Conservation (phyloP, 2,329 filamentous ascomycete species). For the Myriangium duriaei region DNA sequence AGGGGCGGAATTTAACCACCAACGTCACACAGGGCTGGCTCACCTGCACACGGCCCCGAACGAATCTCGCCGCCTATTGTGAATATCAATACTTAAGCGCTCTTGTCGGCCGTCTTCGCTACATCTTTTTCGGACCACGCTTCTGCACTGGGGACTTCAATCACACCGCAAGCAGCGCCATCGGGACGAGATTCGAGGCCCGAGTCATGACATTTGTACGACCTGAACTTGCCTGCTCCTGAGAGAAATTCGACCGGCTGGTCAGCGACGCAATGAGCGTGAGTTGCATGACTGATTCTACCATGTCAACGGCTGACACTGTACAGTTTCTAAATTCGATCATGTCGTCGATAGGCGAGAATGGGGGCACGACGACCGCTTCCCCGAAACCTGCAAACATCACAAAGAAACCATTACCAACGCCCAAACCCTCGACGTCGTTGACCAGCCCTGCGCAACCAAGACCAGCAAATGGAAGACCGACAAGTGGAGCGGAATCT, state of each 20-base stretch:
- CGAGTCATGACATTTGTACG: not conserved
- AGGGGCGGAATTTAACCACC: no score
- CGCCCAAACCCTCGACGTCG: slow-evolving; percentile 11
- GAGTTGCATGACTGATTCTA: slow-evolving; percentile 7
- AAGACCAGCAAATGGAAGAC: slow-evolving; percentile 8
- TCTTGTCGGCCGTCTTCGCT: no score
- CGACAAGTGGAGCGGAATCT: slow-evolving; percentile 18
- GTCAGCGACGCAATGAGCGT: slow-evolving; percentile 13
- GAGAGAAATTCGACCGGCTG: not conserved
- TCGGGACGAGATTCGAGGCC: no score
- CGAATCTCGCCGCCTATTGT: no score
- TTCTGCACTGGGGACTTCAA: no score
- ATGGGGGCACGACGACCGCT: slow-evolving; percentile 13
- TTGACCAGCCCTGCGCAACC: not conserved
- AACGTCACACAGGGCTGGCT: no score
- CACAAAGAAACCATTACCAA: slow-evolving; percentile 11
- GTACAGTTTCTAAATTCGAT: slow-evolving; percentile 39
- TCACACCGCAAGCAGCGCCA: no score
- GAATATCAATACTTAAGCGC: no score
- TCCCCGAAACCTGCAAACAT: slow-evolving; percentile 12
- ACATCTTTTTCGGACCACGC: no score
- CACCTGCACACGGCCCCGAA: no score
- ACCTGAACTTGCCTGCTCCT: not conserved
- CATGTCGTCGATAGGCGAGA: slow-evolving; percentile 37
- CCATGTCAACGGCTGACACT: slow-evolving; percentile 9